Evolutionary conservation across 495 filamentous ascomycete species (phyloP), one percentile per base, ranked within the genome.

Genomic region (Patellaria atrata): DNA sequence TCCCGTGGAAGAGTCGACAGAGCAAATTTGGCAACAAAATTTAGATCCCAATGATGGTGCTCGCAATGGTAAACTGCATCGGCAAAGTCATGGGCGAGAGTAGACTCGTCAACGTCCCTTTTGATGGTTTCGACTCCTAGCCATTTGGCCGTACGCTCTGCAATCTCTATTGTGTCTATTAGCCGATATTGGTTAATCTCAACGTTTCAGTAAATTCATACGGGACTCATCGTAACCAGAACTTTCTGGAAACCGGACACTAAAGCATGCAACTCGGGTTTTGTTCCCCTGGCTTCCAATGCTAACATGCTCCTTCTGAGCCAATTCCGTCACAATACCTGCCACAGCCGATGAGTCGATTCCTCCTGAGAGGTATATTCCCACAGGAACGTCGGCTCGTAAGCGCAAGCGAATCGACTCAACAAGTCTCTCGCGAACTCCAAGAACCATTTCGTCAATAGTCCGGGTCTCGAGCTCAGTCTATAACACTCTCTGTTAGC

Each of bases 341-440:
- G 65, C 68, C 19, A 70, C 48, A 5, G 57, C 55, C 0, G 64
- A 65, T 4, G 61, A 65, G 40, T 69, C 68, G 19, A 73, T 52
- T 2, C 68, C 68, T n/a, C 68, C 68, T 16, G 54, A 61, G 1
- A 71, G 48, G 34, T 63, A 67, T 27, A 72, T 50, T 1, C 66
- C 67, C 5, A 72, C 52, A 5, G 59, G 58, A 0, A 71, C 68
- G 47, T 72, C 67, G 2, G 67, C 66, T 14, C 64, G 55, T 19
- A 71, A 52, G 8, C 66, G 62, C 20, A 67, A 18, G 1, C 55
- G 56, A 3, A 70, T 48, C 1, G 67, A 47, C 12, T 71, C 65
- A 0, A 64, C 44, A 24, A 71, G 36, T 4, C 45, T 50, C 10
- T 62, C 39, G 11, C 64, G 50, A 2, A 70, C 64, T 14, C 54